A percentile compares a stretch with the other conserved stretches of the same genome.
These are phyloP conservation scores for Epicoccum nigrum DNA, from an alignment of 2,329 filamentous ascomycete genomes.

Conservation along the genomic window DNA sequence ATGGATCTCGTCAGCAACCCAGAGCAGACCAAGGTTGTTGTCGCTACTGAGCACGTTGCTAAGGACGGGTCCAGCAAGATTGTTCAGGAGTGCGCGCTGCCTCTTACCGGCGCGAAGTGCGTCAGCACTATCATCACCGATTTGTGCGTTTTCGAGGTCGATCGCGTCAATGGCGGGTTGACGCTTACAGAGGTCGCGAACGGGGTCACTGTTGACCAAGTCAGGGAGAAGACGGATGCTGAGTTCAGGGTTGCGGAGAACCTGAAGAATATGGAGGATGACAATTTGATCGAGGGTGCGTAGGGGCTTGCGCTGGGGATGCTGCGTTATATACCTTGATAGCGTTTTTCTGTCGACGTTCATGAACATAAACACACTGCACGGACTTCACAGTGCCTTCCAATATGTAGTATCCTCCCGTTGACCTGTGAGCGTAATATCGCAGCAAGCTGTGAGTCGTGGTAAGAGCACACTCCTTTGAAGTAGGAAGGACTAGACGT, in stretches of 20 bases:
- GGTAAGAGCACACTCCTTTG: too few species aligned
- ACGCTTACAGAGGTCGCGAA: constrained; percentile 84
- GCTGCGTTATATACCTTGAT: not conserved
- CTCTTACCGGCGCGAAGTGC: constrained; percentile 46
- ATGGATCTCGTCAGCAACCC: constrained; percentile 92
- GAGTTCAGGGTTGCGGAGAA: constrained; percentile 79
- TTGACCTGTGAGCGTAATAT: too few species aligned
- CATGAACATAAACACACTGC: too few species aligned
- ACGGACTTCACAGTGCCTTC: too few species aligned
- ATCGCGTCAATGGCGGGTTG: constrained; percentile 66
- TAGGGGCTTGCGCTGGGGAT: not conserved
- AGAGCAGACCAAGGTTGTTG: constrained; percentile 81
- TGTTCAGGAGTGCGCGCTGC: constrained; percentile 65
- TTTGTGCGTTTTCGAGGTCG: constrained; percentile 65
- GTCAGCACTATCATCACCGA: constrained; percentile 51
- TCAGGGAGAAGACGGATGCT: constrained; percentile 85
- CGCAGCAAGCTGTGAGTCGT: too few species aligned
- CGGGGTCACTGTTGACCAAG: constrained; percentile 84
- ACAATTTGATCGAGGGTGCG: constrained; percentile 7
- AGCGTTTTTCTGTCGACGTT: not conserved
- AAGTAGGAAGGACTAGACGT: too few species aligned
- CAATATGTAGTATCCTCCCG: too few species aligned
- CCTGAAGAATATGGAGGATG: constrained; percentile 72
- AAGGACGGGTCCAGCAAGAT: constrained; percentile 94
- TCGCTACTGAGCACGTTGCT: constrained; percentile 92